Evolutionary conservation across 140 eudicot genomes (phyloP).

Genomic region (Oenanthe javanica): DNA sequence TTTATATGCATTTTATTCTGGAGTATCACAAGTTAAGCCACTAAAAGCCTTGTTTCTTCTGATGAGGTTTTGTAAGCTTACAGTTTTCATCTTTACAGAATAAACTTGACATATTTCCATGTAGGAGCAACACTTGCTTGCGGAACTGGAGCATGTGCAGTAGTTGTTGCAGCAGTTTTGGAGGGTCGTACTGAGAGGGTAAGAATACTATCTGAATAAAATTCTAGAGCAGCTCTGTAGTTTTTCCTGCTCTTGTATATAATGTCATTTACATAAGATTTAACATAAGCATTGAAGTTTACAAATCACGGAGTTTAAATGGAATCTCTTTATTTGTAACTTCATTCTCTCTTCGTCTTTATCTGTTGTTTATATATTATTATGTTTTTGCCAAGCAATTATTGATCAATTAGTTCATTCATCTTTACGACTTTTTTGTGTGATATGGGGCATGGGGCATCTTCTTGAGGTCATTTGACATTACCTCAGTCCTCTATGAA

Average conservation of each 20-base stretch:
- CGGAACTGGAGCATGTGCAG: conserved; percentile 99
- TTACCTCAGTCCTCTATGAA: background rate
- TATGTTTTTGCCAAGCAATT: background rate
- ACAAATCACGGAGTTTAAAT: background rate
- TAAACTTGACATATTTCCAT: background rate
- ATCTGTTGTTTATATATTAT: background rate
- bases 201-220: conserved; percentile 12
- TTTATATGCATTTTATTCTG: background rate
- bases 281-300: background rate
- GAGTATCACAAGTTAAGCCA: background rate
- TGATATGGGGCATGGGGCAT: background rate
- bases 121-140: conserved; percentile 96
- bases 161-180: conserved; percentile 93
- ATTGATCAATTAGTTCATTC: background rate
- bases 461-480: background rate
- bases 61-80: too few relatives aligned
- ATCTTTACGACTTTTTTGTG: background rate
- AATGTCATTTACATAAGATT: background rate
- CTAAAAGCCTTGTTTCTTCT: too few relatives aligned
- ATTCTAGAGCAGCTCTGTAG: background rate
- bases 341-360: background rate
- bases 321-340: background rate
- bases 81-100: too few relatives aligned
- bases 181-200: conserved; percentile 95
- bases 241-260: background rate